These are phyloP conservation scores for Coniochaeta ligniaria DNA, from an alignment of 2,329 filamentous ascomycete genomes.

Conservation along the genomic window DNA sequence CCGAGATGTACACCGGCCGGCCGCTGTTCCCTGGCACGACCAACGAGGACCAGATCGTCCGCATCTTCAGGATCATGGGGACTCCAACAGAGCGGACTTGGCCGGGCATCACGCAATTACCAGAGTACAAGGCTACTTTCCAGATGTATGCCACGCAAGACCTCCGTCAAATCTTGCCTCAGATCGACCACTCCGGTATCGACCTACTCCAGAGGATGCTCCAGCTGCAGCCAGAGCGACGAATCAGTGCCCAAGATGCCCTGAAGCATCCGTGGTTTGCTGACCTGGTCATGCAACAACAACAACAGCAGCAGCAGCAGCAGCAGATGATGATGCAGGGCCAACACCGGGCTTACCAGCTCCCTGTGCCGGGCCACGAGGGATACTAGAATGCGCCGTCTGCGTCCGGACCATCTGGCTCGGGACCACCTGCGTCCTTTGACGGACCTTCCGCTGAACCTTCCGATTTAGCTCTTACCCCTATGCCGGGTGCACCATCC, in stretches of 20 bases:
- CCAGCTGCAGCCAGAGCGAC: conserved; percentile 83
- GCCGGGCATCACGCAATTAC: conserved; percentile 90
- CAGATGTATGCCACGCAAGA: conserved; percentile 93
- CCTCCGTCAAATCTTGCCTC: conserved; percentile 75
- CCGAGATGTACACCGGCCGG: conserved; percentile 96
- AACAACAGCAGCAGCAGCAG: conserved; percentile 21
- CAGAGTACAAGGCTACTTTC: conserved; percentile 96
- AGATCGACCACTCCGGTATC: conserved; percentile 81
- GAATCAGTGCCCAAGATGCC: conserved; percentile 81
- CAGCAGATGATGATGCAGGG: conserved; percentile 22
- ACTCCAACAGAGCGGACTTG: conserved; percentile 92
- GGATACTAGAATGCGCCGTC: conserved; percentile 8
- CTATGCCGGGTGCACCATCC: no score
- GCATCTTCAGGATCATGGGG: conserved; percentile 98
- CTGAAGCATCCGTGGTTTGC: conserved; percentile 90
- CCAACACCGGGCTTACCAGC: conserved; percentile 23
- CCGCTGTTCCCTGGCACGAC: conserved; percentile 96
- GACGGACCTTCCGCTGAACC: not conserved
- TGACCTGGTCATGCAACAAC: conserved; percentile 56
- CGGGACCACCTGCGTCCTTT: not conserved
- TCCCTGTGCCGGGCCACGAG: conserved; percentile 28
- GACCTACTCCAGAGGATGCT: conserved; percentile 87
- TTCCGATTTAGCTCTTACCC: no score
- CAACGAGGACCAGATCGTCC: conserved; percentile 93
- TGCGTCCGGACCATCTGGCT: not conserved